These are phyloP conservation scores for Lentinula lateritia DNA, from an alignment of 768 basidiomycete genomes.

Conservation along the genomic window DNA sequence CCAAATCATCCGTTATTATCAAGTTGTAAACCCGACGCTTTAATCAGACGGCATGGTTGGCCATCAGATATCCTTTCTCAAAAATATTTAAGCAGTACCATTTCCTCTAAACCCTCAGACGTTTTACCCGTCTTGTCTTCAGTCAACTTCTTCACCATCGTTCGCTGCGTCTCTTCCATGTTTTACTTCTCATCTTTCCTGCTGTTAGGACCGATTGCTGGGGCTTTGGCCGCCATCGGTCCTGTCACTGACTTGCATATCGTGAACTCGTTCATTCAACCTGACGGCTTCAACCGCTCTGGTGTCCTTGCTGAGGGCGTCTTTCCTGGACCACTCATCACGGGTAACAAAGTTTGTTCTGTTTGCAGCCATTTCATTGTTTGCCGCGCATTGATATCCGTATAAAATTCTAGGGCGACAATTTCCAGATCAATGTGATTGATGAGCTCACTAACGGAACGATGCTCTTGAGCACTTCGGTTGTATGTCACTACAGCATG, in stretches of 20 bases:
- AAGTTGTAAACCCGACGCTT: not conserved
- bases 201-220: not conserved
- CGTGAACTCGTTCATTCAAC: conserved; percentile 27
- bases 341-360: conserved; percentile 15
- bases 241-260: conserved; percentile 19
- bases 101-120: not conserved
- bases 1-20: not conserved
- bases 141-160: not conserved
- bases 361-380: not conserved
- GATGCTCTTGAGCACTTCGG: conserved; percentile 33
- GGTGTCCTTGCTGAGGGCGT: conserved; percentile 29
- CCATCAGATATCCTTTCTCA: not conserved
- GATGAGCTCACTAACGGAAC: conserved; percentile 33
- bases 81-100: not conserved
- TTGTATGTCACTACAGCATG: conserved; percentile 8
- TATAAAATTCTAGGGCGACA: conserved; percentile 18
- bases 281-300: conserved; percentile 27
- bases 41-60: not conserved
- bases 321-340: conserved; percentile 39
- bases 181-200: not conserved
- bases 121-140: not conserved
- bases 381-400: not conserved
- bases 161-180: not conserved
- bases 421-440: conserved; percentile 33
- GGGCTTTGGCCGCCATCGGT: conserved; percentile 4